A percentile compares a stretch with the other conserved stretches of the same genome.
phyloP scores from a whole-genome alignment of 495 filamentous ascomycete genomes.

The Neurospora cerealis region DNA sequence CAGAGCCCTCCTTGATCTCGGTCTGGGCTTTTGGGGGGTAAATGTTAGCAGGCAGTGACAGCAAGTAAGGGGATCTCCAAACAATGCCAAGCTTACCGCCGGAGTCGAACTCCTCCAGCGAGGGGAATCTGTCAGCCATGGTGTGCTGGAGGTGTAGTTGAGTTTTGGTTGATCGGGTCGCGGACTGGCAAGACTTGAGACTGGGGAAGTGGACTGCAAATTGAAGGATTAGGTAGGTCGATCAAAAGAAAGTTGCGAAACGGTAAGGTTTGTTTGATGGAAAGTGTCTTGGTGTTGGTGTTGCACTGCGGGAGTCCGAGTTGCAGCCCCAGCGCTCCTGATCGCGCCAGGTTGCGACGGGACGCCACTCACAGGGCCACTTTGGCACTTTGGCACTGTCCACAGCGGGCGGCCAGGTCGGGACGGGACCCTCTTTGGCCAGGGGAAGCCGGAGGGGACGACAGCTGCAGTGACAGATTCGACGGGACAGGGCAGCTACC shows the following conservation, averaged over 20 bases:
- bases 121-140: slow-evolving; percentile 96
- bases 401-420: neutral
- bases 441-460: neutral
- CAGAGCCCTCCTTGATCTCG: slow-evolving; percentile 30
- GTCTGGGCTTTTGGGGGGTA: slow-evolving; percentile 29
- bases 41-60: slow-evolving; percentile 16
- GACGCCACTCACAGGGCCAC: neutral
- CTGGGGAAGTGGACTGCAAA: neutral
- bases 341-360: neutral
- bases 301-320: neutral
- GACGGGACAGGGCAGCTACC: neutral
- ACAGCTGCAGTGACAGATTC: neutral
- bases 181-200: neutral
- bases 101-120: slow-evolving; percentile 89
- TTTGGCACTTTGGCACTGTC: neutral
- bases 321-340: neutral
- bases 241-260: neutral
- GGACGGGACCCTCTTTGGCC: neutral
- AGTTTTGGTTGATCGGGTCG: neutral
- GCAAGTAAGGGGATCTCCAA: slow-evolving; percentile 4
- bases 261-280: neutral
- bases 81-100: slow-evolving; percentile 47
- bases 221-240: neutral
- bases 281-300: neutral
- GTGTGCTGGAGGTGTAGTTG: slow-evolving; percentile 5